Evolutionary conservation across 768 basidiomycete genomes (phyloP), one percentile per base, ranked within the genome.

Genomic region (Infundibulicybe gibba): DNA sequence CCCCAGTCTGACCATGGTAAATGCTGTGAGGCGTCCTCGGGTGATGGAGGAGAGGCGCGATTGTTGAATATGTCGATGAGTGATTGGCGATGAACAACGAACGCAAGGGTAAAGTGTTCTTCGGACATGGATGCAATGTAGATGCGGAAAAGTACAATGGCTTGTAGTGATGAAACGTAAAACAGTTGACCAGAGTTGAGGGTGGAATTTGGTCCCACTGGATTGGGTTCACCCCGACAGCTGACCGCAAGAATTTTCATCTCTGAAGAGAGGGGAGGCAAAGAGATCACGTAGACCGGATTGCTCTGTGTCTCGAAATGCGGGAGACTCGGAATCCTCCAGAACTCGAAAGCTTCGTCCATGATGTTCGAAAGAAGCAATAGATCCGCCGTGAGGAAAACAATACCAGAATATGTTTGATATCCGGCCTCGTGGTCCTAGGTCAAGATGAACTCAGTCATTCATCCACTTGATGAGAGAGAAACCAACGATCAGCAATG

Each of bases 181-280:
- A 67, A 68, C 5, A 65, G 59, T 47, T 35, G 51, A 30, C 43
- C 40, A 44, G 52, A 44, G 25, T 25, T 35, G 41, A 47, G 38
- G 44, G 48, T 5, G 14, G 41, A 35, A 32, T 16, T 46, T 19
- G 45, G 49, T 16, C 54, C 49, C 0, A 59, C 51, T 0, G 74
- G 72, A 50, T 72, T 74, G 30, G 72, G 74, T 50, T 78, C 72
- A 3, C 64, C 63, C 8, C 72, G 63, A 47, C 70, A 70, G n/a
- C 64, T 59, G 6, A 74, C 62, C 12, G 38, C 45, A 17, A 52
- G 47, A 17, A 67, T 49, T 5, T 42, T 44, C 31, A 53, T 44
- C 31, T 53, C 56, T 2, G 57, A 53, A 5, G 54, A 48, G 6
- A 74, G 58, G 5, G 32, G 43, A 6, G 72, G 69, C 9, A 74